A percentile compares a stretch with the other conserved stretches of the same genome.
Evolutionary conservation across 805 yeast species (phyloP).

Genomic region (Tetrapisispora arboricola): DNA sequence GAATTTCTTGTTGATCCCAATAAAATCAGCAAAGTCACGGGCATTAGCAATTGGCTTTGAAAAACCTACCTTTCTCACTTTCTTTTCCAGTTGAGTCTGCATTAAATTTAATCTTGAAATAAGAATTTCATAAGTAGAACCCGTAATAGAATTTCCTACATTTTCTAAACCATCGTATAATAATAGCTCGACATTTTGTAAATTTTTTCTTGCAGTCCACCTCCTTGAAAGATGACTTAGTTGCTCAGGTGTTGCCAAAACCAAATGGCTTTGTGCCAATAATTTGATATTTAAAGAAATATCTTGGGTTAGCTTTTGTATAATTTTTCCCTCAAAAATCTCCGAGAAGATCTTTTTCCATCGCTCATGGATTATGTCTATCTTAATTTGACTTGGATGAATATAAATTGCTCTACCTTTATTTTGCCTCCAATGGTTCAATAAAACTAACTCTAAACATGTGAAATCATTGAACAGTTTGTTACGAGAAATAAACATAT

Average conservation of each 20-base stretch:
- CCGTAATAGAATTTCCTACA: constrained; percentile 47
- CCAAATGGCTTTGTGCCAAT: constrained; percentile 51
- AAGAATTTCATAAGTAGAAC: constrained; percentile 57
- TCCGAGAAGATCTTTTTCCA: constrained; percentile 47
- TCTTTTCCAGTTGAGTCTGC: constrained; percentile 49
- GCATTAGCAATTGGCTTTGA: constrained; percentile 64
- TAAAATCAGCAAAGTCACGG: constrained; percentile 76
- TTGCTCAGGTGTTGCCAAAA: constrained; percentile 70
- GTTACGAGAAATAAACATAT: constrained; percentile 56
- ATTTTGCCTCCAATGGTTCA: constrained; percentile 61
- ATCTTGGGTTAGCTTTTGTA: constrained; percentile 47
- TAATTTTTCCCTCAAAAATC: constrained; percentile 46
- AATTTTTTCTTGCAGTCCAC: constrained; percentile 70
- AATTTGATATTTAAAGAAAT: constrained; percentile 42
- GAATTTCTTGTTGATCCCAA: constrained; percentile 54
- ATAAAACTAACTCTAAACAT: constrained; percentile 61
- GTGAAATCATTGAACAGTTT: constrained; percentile 70
- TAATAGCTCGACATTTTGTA: constrained; percentile 57
- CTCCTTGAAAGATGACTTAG: constrained; percentile 65
- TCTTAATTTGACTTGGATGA: constrained; percentile 47
- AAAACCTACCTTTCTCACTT: constrained; percentile 57
- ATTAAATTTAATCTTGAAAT: constrained; percentile 66
- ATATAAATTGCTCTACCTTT: constrained; percentile 66
- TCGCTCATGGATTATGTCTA: constrained; percentile 35
- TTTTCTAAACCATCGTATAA: constrained; percentile 67